phyloP scores from a whole-genome alignment of 2,329 filamentous ascomycete genomes.

The Calonectria henricotiae region DNA sequence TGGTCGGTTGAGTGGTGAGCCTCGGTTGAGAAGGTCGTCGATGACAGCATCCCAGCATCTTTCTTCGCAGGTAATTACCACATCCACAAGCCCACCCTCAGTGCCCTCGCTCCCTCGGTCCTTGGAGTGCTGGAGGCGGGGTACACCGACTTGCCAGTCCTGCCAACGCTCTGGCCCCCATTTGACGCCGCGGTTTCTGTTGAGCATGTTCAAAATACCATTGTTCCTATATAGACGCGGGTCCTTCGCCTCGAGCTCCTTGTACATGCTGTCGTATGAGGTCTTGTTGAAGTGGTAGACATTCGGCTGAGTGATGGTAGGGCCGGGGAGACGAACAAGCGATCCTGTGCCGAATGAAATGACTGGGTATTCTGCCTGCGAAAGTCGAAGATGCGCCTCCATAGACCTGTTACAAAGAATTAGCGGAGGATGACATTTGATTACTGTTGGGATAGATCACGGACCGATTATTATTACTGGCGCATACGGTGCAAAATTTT shows the following conservation, averaged over 20 bases:
- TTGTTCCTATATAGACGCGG: slow-evolving; percentile 90
- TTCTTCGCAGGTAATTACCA: slow-evolving; percentile 98
- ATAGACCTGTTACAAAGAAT: slow-evolving; percentile 67
- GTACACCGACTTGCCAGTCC: slow-evolving; percentile 93
- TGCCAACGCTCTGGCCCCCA: slow-evolving; percentile 98
- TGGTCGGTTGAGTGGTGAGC: slow-evolving; percentile 88
- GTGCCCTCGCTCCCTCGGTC: slow-evolving; percentile 86
- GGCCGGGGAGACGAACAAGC: slow-evolving; percentile 92
- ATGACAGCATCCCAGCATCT: slow-evolving; percentile 98
- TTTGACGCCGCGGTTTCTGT: slow-evolving; percentile 92
- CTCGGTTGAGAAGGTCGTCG: slow-evolving; percentile 90
- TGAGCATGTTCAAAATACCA: slow-evolving; percentile 95
- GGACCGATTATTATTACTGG: slow-evolving; percentile 96
- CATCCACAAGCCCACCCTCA: slow-evolving; percentile 91
- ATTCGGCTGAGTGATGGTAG: slow-evolving; percentile 92
- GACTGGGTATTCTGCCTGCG: slow-evolving; percentile 90
- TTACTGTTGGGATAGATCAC: slow-evolving; percentile 45
- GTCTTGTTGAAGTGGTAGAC: slow-evolving; percentile 99
- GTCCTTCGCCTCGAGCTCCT: slow-evolving; percentile 90
- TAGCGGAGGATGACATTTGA: slow-evolving; percentile 25
- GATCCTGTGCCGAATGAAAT: slow-evolving; percentile 98
- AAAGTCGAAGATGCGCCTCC: slow-evolving; percentile 97
- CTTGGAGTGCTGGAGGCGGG: slow-evolving; percentile 81
- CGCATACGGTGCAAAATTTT: slow-evolving; percentile 98
- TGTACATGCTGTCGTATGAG: slow-evolving; percentile 95